Evolutionary conservation across 345 rosid genomes (phyloP).

Genomic region (Sonneratia caseolaris): DNA sequence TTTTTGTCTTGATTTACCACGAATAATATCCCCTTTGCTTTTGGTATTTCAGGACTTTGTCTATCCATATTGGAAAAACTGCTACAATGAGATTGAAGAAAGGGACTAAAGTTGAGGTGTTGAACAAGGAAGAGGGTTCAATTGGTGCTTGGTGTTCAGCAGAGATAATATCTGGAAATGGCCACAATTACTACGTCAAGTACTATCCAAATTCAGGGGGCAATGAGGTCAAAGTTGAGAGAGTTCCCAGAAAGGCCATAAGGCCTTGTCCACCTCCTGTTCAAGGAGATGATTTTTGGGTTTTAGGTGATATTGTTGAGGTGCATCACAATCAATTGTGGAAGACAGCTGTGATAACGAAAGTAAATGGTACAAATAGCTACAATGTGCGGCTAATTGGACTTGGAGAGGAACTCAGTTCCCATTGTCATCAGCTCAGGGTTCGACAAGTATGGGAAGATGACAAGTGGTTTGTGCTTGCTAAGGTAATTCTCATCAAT

Average conservation of each 20-base stretch:
- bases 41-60: neutral
- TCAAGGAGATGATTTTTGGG: slow-evolving; percentile 27
- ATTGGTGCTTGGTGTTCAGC: slow-evolving; percentile 51
- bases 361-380: slow-evolving; percentile 16
- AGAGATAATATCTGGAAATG: slow-evolving; percentile 49
- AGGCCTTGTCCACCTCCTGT: slow-evolving; percentile 50
- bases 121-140: slow-evolving; percentile 29
- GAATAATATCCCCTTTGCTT: neutral
- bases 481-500: slow-evolving; percentile 19
- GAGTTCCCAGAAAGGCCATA: slow-evolving; percentile 43
- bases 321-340: slow-evolving; percentile 39
- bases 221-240: slow-evolving; percentile 18
- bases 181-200: slow-evolving; percentile 37
- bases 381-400: slow-evolving; percentile 44
- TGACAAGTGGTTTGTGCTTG: slow-evolving; percentile 38
- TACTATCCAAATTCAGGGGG: slow-evolving; percentile 15
- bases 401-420: slow-evolving; percentile 12
- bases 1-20: neutral
- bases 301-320: slow-evolving; percentile 49
- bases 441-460: slow-evolving; percentile 50
- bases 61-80: neutral
- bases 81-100: slow-evolving; percentile 48
- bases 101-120: slow-evolving; percentile 56
- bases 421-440: slow-evolving; percentile 36
- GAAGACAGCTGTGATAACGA: slow-evolving; percentile 37